These are phyloP conservation scores for Talaromyces trachyspermus DNA, from an alignment of 495 filamentous ascomycete genomes.

Conservation along the genomic window DNA sequence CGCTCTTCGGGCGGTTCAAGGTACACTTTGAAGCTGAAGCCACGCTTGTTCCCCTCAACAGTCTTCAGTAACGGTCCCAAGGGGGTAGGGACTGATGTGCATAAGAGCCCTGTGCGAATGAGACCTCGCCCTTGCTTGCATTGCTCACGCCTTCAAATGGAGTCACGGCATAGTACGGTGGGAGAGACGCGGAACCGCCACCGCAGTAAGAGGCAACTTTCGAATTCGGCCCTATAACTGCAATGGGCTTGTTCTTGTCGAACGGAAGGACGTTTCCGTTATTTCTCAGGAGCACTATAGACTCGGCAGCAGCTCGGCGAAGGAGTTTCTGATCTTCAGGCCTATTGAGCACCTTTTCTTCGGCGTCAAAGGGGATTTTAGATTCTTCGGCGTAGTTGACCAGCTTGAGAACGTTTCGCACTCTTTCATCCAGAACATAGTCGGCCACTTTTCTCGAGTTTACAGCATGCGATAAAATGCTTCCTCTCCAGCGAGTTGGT, in stretches of 20 bases:
- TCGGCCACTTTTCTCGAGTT: conserved; percentile 51
- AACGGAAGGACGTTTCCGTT: conserved; percentile 58
- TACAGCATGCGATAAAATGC: conserved; percentile 50
- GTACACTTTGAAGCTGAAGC: conserved; percentile 54
- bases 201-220: conserved; percentile 71
- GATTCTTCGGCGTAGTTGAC: conserved; percentile 55
- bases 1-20: conserved; percentile 43
- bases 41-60: conserved; percentile 32
- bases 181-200: conserved; percentile 72
- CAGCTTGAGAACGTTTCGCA: conserved; percentile 54
- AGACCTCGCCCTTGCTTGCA: conserved; percentile 43
- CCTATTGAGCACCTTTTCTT: conserved; percentile 57
- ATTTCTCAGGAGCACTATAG: conserved; percentile 75
- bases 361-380: conserved; percentile 51
- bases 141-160: conserved; percentile 59
- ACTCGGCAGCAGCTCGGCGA: conserved; percentile 59
- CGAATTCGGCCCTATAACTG: conserved; percentile 76
- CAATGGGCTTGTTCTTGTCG: conserved; percentile 52
- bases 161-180: conserved; percentile 69
- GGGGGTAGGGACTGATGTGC: conserved; percentile 55
- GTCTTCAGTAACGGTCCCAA: conserved; percentile 45
- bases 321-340: conserved; percentile 60
- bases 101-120: conserved; percentile 44
- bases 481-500: conserved; percentile 56
- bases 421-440: conserved; percentile 54